Percentiles rank a stretch among this genome's conserved stretches.
phyloP scores from a whole-genome alignment of 148 eudicot genomes.

The Cornus kousa region DNA sequence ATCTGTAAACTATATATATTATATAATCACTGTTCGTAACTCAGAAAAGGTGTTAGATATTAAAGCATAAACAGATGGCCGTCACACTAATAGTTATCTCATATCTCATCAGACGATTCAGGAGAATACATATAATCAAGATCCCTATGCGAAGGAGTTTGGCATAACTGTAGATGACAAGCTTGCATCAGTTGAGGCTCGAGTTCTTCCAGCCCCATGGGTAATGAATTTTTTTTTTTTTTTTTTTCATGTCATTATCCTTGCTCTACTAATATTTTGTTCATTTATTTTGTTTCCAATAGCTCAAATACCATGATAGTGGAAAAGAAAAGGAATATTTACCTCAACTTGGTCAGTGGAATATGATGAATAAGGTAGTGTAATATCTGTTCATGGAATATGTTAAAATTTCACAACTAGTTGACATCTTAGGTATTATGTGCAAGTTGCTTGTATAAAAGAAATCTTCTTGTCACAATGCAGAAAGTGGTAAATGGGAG shows the following conservation, averaged over 20 bases:
- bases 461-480: conserved; percentile 3
- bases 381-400: neutral
- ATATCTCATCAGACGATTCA: conserved; percentile 50
- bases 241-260: neutral
- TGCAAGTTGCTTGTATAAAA: neutral
- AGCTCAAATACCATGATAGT: conserved; percentile 67
- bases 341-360: conserved; percentile 86
- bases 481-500: conserved; percentile 85
- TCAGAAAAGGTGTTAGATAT: neutral
- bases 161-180: conserved; percentile 62
- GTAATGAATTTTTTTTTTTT: conserved; percentile 20
- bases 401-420: neutral
- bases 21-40: too few relatives aligned
- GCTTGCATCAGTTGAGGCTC: conserved; percentile 67
- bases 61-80: neutral
- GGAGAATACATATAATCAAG: conserved; percentile 55
- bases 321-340: conserved; percentile 68
- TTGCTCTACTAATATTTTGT: neutral
- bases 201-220: conserved; percentile 84
- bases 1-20: too few relatives aligned
- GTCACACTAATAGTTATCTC: neutral
- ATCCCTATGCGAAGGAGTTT: conserved; percentile 70
- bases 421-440: neutral
- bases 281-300: conserved; percentile 9
- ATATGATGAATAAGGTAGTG: conserved; percentile 74